Evolutionary conservation across 177 flowering plant species (phyloP).

Genomic region (Vitis hybrid): DNA sequence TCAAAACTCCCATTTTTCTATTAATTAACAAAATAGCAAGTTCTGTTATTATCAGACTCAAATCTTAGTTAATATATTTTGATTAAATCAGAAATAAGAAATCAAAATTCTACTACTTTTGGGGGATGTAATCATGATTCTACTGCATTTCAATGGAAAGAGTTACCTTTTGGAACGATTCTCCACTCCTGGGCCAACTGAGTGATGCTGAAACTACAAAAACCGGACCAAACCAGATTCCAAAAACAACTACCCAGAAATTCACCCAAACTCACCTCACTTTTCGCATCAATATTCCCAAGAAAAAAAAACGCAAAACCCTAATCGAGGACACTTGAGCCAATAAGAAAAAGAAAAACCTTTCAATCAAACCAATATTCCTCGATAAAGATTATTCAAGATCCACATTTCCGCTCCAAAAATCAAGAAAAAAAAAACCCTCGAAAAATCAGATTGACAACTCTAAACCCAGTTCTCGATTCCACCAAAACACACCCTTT

Average conservation of each 20-base stretch:
- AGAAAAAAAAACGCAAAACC: no score
- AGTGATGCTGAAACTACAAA: neutral
- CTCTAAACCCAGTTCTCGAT: neutral
- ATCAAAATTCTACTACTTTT: no score
- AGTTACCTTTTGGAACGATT: neutral
- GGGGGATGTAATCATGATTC: no score
- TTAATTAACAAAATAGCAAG: no score
- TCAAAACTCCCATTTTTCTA: no score
- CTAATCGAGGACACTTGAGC: neutral
- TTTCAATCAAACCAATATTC: conserved; percentile 6
- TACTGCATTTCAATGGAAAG: no score
- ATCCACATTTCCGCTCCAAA: conserved; percentile 16
- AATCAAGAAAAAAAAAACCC: neutral
- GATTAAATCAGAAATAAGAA: no score
- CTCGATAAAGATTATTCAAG: conserved; percentile 2
- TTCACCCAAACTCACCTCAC: no score
- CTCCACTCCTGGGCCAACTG: neutral
- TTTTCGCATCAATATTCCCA: no score
- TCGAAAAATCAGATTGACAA: neutral
- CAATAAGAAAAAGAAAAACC: neutral
- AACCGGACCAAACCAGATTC: conserved; percentile 14
- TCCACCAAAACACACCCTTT: neutral
- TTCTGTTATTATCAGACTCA: no score
- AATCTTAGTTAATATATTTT: no score
- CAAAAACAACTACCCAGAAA: conserved; percentile 8